phyloP scores from a whole-genome alignment of 2,329 filamentous ascomycete genomes.

The Microdochium nivale region DNA sequence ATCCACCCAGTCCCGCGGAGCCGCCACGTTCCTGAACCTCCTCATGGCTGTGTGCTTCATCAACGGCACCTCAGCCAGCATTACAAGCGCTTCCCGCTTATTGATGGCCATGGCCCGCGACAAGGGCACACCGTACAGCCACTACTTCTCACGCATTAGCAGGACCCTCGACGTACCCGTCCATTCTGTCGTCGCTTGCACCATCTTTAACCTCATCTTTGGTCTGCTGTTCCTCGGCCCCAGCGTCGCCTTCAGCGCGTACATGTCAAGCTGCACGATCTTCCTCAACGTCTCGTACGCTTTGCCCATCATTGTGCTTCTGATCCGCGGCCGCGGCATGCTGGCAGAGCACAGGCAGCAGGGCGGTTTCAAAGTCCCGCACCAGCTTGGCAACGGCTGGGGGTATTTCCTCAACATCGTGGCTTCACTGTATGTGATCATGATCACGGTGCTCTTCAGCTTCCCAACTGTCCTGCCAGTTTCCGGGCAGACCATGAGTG shows the following conservation, averaged over 20 bases:
- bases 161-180: conserved; percentile 31
- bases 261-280: conserved; percentile 34
- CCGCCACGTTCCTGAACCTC: conserved; percentile 29
- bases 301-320: conserved; percentile 28
- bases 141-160: conserved; percentile 26
- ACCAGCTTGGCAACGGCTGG: conserved; percentile 12
- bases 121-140: conserved; percentile 24
- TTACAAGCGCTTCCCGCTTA: conserved; percentile 32
- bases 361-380: conserved; percentile 13
- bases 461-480: conserved; percentile 19
- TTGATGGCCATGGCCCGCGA: conserved; percentile 38
- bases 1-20: conserved; percentile 27
- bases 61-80: conserved; percentile 33
- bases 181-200: conserved; percentile 28
- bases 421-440: conserved; percentile 25
- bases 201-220: conserved; percentile 33
- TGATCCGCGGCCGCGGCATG: conserved; percentile 24
- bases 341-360: conserved; percentile 16
- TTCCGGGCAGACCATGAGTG: conserved; percentile 21
- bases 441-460: conserved; percentile 28
- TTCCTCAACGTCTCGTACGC: conserved; percentile 37
- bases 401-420: conserved; percentile 22
- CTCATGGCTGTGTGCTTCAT: conserved; percentile 34
- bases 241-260: conserved; percentile 36
- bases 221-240: conserved; percentile 37